Conservation (phyloP, 371 early-diverging fungal species). For the Batkoa obscura region DNA sequence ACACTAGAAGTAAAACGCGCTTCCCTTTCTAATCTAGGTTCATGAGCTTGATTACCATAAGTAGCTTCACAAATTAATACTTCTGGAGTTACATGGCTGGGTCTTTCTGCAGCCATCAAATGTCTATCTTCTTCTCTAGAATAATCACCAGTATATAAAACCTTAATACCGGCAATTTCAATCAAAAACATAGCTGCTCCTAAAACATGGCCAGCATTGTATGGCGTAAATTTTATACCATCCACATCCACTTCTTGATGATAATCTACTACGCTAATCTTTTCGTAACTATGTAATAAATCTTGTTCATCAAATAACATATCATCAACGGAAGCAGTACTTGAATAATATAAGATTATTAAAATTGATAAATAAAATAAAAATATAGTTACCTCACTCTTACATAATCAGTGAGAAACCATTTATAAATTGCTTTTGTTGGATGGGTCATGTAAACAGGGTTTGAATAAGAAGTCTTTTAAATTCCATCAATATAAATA, state of each 20-base stretch:
- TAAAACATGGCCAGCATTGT: constrained; percentile 99
- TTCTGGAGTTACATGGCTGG: constrained; percentile 62
- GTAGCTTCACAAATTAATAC: constrained; percentile 98
- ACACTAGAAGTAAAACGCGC: constrained; percentile 76
- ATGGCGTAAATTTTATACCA: constrained; percentile 92
- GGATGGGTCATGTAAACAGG: constrained; percentile 99
- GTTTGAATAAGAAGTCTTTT: constrained; percentile 95
- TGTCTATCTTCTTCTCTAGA: constrained; percentile 99
- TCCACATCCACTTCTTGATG: constrained; percentile 94
- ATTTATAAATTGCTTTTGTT: constrained; percentile 97
- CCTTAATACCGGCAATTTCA: constrained; percentile 92
- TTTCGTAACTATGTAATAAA: constrained; percentile 72
- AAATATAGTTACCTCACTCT: constrained; percentile 48
- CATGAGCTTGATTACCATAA: constrained; percentile 97
- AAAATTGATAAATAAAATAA: too few relatives aligned
- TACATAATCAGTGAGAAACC: constrained; percentile 96
- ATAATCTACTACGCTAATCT: constrained; percentile 95
- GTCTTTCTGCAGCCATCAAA: constrained; percentile 96
- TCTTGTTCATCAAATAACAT: constrained; percentile 94
- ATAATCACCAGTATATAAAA: constrained; percentile 99
- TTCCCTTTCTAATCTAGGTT: constrained; percentile 93
- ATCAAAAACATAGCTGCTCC: constrained; percentile 99
- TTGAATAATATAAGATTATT: constrained; percentile 8
- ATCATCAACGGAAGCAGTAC: constrained; percentile 71
- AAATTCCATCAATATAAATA: too few relatives aligned